Evolutionary conservation across 192 early-diverging fungal species (phyloP), one percentile per base, ranked within the genome.

Genomic region (Linnemannia hyalina): DNA sequence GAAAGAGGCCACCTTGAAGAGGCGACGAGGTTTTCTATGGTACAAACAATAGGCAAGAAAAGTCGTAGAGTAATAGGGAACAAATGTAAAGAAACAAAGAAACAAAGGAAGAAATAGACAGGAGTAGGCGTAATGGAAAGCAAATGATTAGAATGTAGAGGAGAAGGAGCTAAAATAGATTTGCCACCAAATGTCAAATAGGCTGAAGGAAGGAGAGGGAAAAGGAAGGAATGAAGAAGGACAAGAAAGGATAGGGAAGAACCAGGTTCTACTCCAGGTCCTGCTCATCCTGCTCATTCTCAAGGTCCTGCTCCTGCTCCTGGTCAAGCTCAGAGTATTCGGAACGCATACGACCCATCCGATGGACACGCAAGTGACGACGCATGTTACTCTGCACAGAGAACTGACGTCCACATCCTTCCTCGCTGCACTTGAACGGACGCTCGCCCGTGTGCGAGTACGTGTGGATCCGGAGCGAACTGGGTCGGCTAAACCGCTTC

Each of bases 391-490:
- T 95, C 57, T 91, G 89, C 15, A 96, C 95, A 40, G 93, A 93
- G 78, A 96, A 96, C 46, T 89, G 86, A 44, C 93, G 91, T 8
- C 89, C 90, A 81, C 95, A 96, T 6, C 93, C 91, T 38, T 89
- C 90, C 70, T 90, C 90, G 0, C 80, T 77, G 71, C 95, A 96
- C 29, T 91, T 87, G 83, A 93, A 92, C 1, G 95, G 95, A 65
- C 94, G 94, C 77, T 96, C 95, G 1, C 95, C 95, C 7, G 95
- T 96, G 63, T 96, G 95, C 0, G 94, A 94, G 77, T 92, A 91
- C 26, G 92, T 93, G 76, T 95, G 95, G 36, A 94, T 94, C 4
- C 91, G 83, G 5, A 95, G 77, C 0, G 94, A 93, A 10, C 93
- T 94, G 0, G 95, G 95, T 36, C 95, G 90, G 4, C 94, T 91